Base-by-base conservation (phyloP, 2,329 filamentous ascomycete genomes). In the Hypoxylon sp. region DNA sequence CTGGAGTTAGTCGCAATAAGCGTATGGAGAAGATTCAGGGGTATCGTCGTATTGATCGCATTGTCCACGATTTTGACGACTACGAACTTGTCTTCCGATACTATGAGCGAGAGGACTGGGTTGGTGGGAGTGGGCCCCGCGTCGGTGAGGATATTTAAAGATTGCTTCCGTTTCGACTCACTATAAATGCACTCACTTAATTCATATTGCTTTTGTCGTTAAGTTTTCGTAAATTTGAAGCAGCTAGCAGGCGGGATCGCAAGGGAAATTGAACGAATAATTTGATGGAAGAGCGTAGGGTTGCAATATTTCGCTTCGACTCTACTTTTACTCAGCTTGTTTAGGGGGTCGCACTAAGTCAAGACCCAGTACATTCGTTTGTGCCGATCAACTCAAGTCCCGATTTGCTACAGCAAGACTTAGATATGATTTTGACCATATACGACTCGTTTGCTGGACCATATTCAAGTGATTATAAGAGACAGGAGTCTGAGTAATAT, bases 41-140 rank as follows among this genome's bases (percentile, higher is more conserved):
- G 1, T 99, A 99, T 78, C 88, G 91, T 65, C 88, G 96, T 19
- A 87, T 97, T 56, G 96, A 99, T 78, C 91, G 94, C 58, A 97
- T 99, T 71, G 93, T 99, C 53, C 96, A 99, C 79, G 94, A 98
- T 75, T 90, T 99, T 73, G 95, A 99, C 76, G 96, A 96, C 56
- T 99, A 99, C 76, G 94, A 98, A 78, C 85, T 99, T 37, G 91
- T 99, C 47, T 99, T 99, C 82, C 88, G 95, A 63, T 97, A 96
- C 84, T 99, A 97, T 77, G 94, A 98, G 83, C 88, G 93, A 64
- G 89, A 97, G 71, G 95, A 91, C 74, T 98, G 87, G 87, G 77
- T 80, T 50, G 85, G 85, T 9, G 81, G 82, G 9, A 84, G 84
- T 67, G 78, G 77, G 23, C 84, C 86, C 7, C 79, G 85, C 29